These are phyloP conservation scores for Cadophora gregata DNA, from an alignment of 2,329 filamentous ascomycete genomes.

Conservation along the genomic window DNA sequence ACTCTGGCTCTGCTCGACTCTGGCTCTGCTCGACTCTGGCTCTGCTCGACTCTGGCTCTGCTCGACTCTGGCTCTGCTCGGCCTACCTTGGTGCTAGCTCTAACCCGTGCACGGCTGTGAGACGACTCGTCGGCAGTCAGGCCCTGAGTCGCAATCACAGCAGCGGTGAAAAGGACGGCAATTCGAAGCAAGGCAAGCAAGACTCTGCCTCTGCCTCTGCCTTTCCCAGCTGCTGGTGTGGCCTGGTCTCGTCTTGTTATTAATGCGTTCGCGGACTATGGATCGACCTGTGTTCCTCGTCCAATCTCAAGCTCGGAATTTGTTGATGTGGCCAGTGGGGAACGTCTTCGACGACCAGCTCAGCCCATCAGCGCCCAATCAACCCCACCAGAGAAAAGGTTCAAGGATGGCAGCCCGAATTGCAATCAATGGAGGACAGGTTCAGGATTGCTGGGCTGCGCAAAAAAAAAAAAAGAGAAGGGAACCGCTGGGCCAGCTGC, in stretches of 20 bases:
- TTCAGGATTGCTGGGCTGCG: neutral
- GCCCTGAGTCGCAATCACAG: conserved; percentile 15
- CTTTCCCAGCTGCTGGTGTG: conserved; percentile 9
- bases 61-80: neutral
- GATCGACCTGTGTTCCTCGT: conserved; percentile 11
- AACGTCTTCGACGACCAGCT: conserved; percentile 20
- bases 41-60: neutral
- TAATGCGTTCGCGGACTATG: conserved; percentile 23
- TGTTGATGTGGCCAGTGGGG: conserved; percentile 24
- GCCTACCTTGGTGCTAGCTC: conserved; percentile 9
- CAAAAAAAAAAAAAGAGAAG: conserved; percentile 19
- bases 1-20: neutral
- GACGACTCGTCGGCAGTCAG: conserved; percentile 16
- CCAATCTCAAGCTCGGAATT: conserved; percentile 28
- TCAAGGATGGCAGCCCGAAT: conserved; percentile 10
- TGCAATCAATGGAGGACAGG: conserved; percentile 7
- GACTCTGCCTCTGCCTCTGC: neutral
- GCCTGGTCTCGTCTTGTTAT: conserved; percentile 10
- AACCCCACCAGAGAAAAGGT: conserved; percentile 12
- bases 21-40: neutral
- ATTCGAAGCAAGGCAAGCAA: neutral
- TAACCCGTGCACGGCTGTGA: conserved; percentile 9
- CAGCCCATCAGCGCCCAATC: conserved; percentile 30
- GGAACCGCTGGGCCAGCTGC: neutral
- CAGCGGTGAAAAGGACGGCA: conserved; percentile 6